Evolutionary conservation across 2,329 filamentous ascomycete genomes (phyloP).

Genomic region (Pseudogymnoascus sp.): DNA sequence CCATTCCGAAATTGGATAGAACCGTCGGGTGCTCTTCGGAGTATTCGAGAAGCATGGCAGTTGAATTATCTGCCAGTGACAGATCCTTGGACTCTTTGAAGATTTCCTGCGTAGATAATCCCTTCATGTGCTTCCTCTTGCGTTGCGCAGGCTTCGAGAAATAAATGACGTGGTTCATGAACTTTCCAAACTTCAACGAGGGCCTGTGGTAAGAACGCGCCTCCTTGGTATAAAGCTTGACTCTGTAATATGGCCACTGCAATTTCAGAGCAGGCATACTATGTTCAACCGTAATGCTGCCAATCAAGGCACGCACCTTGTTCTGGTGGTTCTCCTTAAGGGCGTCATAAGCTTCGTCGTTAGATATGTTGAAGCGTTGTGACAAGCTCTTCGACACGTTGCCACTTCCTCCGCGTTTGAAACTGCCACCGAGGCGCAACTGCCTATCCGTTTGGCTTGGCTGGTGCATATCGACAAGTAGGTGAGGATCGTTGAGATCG

Average conservation of each 20-base stretch:
- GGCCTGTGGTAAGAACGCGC: conserved; percentile 80
- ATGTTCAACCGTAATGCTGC: conserved; percentile 88
- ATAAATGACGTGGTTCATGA: conserved; percentile 57
- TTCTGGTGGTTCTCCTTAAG: conserved; percentile 95
- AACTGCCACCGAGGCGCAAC: conserved; percentile 36
- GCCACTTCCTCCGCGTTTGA: conserved; percentile 58
- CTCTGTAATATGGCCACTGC: conserved; percentile 93
- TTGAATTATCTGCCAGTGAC: conserved; percentile 80
- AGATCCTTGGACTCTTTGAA: conserved; percentile 76
- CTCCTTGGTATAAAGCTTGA: conserved; percentile 64
- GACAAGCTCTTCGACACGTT: conserved; percentile 64
- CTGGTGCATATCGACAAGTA: conserved; percentile 73
- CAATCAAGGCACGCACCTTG: conserved; percentile 87
- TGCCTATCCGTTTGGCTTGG: conserved; percentile 55
- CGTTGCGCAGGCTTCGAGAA: conserved; percentile 64
- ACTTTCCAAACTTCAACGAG: conserved; percentile 60
- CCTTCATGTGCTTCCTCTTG: conserved; percentile 77
- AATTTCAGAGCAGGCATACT: conserved; percentile 84
- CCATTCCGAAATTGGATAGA: conserved; percentile 96
- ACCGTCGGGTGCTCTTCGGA: conserved; percentile 88
- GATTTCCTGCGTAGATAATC: conserved; percentile 66
- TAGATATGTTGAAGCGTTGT: conserved; percentile 88
- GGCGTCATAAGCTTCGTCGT: conserved; percentile 90
- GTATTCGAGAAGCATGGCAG: conserved; percentile 83
- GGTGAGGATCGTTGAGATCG: conserved; percentile 78